phyloP scores from a whole-genome alignment of 108 stramenopile species.

The Discostella pseudostelligera region DNA sequence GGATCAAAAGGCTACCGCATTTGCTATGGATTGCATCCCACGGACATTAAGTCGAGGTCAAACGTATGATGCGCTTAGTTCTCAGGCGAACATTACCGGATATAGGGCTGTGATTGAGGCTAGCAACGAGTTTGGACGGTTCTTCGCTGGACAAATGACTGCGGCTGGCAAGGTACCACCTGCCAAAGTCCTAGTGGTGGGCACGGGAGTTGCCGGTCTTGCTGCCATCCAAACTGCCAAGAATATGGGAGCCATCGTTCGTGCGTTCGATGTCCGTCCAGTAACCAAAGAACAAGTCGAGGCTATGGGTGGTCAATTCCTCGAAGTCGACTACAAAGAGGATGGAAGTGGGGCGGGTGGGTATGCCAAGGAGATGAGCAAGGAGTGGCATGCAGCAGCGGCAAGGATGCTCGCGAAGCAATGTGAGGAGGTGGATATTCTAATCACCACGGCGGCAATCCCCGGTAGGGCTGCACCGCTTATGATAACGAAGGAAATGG shows the following conservation, averaged over 20 bases:
- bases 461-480: constrained; percentile 95
- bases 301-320: constrained; percentile 97
- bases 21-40: constrained; percentile 97
- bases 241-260: constrained; percentile 99
- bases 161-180: constrained; percentile 89
- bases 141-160: constrained; percentile 93
- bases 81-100: constrained; percentile 98
- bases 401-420: constrained; percentile 88
- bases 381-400: constrained; percentile 95
- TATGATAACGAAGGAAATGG: constrained; percentile 98
- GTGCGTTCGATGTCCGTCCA: constrained; percentile 98
- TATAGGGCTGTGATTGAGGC: constrained; percentile 99
- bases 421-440: constrained; percentile 93
- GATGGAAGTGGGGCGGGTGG: constrained; percentile 98
- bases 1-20: constrained; percentile 91
- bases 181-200: constrained; percentile 98
- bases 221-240: constrained; percentile 98
- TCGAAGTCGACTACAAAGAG: constrained; percentile 93
- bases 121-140: constrained; percentile 90
- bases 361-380: constrained; percentile 99
- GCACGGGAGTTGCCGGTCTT: constrained; percentile 94
- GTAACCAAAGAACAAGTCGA: constrained; percentile 99
- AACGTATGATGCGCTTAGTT: constrained; percentile 94
- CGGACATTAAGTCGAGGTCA: constrained; percentile 95
- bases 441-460: constrained; percentile 99